Evolutionary conservation across 768 basidiomycete species (phyloP).

Genomic region (Pulveroboletus sp.): DNA sequence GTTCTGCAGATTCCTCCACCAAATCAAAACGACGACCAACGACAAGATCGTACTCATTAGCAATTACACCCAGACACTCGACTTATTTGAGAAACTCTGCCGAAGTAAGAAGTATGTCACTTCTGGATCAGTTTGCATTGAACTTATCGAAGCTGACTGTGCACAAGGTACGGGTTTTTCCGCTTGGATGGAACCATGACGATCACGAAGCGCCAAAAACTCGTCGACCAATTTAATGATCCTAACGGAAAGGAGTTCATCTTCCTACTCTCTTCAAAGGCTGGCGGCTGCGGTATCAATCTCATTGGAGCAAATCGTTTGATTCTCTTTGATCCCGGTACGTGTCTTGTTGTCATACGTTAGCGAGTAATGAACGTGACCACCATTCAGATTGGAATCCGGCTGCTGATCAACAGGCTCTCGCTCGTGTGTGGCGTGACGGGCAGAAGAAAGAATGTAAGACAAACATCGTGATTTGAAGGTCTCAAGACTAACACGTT

Average conservation of each 20-base stretch:
- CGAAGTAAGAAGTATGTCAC: conserved; percentile 70
- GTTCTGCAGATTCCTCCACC: conserved; percentile 71
- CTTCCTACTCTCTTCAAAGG: conserved; percentile 92
- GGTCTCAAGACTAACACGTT: not conserved
- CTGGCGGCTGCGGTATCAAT: conserved; percentile 96
- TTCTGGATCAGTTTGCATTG: too few species aligned
- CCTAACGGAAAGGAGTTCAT: conserved; percentile 91
- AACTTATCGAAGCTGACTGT: too few species aligned
- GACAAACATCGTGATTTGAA: conserved; percentile 21
- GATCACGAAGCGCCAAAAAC: conserved; percentile 87
- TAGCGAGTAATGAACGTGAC: not conserved
- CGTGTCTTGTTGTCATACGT: conserved; percentile 9
- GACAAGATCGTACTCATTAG: conserved; percentile 98
- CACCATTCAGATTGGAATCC: conserved; percentile 87
- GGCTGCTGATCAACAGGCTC: conserved; percentile 95
- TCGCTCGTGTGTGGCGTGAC: conserved; percentile 98
- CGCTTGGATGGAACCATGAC: conserved; percentile 94
- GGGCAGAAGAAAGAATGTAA: conserved; percentile 99
- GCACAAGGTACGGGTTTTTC: conserved; percentile 85
- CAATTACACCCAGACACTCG: conserved; percentile 94
- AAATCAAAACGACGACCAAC: conserved; percentile 72
- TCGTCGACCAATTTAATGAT: conserved; percentile 94
- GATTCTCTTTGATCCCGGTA: conserved; percentile 94
- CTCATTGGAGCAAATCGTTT: conserved; percentile 93
- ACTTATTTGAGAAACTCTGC: conserved; percentile 87